Evolutionary conservation across 2,329 filamentous ascomycete genomes (phyloP).

Genomic region (Colletotrichum endophyticum): DNA sequence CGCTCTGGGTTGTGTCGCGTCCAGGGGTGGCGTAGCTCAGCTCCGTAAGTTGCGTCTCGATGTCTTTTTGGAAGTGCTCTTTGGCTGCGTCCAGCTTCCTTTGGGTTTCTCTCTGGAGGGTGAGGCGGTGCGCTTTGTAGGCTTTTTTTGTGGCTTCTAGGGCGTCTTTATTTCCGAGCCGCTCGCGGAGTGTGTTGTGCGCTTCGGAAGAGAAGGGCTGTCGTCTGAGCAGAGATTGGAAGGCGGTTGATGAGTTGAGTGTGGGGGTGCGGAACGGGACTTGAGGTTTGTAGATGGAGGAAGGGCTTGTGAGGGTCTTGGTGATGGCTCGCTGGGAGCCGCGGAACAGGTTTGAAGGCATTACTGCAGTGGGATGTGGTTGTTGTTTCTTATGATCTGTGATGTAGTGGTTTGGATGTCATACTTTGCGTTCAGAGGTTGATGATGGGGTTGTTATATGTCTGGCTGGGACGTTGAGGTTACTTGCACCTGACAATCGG

Average conservation of each 20-base stretch:
- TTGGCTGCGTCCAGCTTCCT: not conserved
- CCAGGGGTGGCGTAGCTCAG: not conserved
- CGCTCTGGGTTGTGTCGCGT: accelerated
- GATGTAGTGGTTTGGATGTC: not conserved
- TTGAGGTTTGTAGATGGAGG: not conserved
- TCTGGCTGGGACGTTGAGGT: not conserved
- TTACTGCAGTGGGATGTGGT: accelerated
- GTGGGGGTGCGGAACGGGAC: not conserved
- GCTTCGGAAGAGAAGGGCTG: not conserved
- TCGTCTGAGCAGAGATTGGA: not conserved
- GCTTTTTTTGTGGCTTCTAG: not conserved
- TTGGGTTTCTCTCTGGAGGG: not conserved
- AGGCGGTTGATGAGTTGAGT: not conserved
- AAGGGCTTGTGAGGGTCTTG: accelerated
- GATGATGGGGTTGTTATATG: not conserved
- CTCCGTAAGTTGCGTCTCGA: accelerated
- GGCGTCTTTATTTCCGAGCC: accelerated
- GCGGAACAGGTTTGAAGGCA: not conserved
- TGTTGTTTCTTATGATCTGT: not conserved
- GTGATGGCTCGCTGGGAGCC: not conserved
- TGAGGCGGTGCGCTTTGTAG: not conserved
- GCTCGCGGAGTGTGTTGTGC: not conserved
- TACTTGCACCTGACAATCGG: not conserved
- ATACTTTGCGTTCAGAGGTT: not conserved
- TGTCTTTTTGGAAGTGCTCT: not conserved